These are phyloP conservation scores for Guadua angustifolia DNA, from an alignment of 176 grass and related monocot species.

Conservation along the genomic window DNA sequence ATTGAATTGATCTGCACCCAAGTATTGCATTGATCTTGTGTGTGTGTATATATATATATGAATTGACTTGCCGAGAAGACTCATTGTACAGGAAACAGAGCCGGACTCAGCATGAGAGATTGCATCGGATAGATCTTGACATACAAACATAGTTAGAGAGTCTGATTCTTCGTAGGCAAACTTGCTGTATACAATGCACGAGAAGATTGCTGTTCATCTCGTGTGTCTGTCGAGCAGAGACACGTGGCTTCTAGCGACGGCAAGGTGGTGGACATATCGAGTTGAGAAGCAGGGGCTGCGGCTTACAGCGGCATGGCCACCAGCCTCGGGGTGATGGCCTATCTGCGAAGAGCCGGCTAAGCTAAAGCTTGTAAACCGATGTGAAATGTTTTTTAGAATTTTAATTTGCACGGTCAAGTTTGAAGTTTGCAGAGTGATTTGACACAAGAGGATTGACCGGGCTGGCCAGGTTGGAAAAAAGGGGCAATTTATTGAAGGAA, in stretches of 20 bases:
- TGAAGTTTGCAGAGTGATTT: neutral
- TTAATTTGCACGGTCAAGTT: neutral
- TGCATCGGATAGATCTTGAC: no score
- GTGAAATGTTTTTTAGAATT: neutral
- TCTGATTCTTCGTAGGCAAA: no score
- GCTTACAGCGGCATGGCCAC: conserved; percentile 50
- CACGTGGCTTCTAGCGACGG: neutral
- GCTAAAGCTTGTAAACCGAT: no score
- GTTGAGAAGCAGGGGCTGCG: conserved; percentile 53
- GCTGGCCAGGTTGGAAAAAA: neutral
- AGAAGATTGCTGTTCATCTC: no score
- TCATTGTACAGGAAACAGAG: no score
- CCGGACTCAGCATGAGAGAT: no score
- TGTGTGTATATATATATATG: no score
- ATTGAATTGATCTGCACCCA: no score
- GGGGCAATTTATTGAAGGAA: neutral
- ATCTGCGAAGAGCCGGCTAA: conserved; percentile 53
- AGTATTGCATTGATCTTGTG: no score
- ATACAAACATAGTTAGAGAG: no score
- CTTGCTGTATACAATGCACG: no score
- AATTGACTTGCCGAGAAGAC: no score
- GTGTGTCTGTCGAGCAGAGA: neutral
- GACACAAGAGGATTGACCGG: neutral
- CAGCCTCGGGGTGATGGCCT: conserved; percentile 64
- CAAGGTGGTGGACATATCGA: conserved; percentile 32